Evolutionary conservation across 228 moss, liverwort and hornwort species (phyloP).

Genomic region (Sphagnum magellanicum): DNA sequence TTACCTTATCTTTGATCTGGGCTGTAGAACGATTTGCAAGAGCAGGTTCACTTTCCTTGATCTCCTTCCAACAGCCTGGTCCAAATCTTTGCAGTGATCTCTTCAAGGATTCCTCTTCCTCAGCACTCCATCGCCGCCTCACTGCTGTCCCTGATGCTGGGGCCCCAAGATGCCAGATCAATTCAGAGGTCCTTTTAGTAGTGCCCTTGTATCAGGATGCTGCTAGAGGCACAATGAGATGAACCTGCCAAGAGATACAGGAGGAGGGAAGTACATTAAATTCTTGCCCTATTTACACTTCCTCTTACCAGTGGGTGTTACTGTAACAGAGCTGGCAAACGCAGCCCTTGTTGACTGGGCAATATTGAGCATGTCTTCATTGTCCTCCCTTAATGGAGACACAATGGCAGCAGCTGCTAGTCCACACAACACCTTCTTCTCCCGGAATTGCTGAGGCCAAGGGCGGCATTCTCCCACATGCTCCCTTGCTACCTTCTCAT

Average conservation of each 20-base stretch:
- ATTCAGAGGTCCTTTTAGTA: too few species aligned
- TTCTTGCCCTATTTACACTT: too few species aligned
- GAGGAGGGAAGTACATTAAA: not conserved
- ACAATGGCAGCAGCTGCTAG: constrained; percentile 54
- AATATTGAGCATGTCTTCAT: too few species aligned
- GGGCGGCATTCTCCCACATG: constrained; percentile 48
- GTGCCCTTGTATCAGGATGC: too few species aligned
- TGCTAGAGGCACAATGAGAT: not conserved
- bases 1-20: constrained; percentile 60
- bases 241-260: not conserved
- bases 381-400: not conserved
- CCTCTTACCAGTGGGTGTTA: too few species aligned
- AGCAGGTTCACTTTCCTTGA: constrained; percentile 33
- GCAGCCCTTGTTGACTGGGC: too few species aligned
- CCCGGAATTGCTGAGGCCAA: constrained; percentile 57
- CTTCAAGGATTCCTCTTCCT: constrained; percentile 49
- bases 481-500: constrained; percentile 42
- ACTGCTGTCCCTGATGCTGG: constrained; percentile 4
- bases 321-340: too few species aligned
- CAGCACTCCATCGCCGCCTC: constrained; percentile 31
- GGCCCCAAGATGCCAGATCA: too few species aligned
- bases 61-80: constrained; percentile 56
- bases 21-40: constrained; percentile 36
- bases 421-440: constrained; percentile 43
- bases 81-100: constrained; percentile 49